Base-by-base conservation (phyloP, 768 basidiomycete species). In the Suillus sp. region DNA sequence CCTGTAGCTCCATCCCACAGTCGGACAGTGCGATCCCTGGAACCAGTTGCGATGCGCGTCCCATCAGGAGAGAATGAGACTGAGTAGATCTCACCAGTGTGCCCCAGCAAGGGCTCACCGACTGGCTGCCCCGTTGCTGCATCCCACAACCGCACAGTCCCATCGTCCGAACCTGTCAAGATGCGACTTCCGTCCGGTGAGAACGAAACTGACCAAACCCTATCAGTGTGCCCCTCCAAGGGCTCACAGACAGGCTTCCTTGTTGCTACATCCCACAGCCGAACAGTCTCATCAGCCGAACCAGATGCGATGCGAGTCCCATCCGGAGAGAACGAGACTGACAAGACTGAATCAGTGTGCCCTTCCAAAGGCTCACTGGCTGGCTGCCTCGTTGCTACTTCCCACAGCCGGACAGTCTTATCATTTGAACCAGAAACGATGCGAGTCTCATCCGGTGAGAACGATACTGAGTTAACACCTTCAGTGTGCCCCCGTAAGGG, bases 211-310 rank as follows among this genome's bases (percentile, higher is more conserved):
- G 40, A 42, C 18, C 1, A 8, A 20, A 42, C 40, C 18, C 7
- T 1, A 42, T 9, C 7, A 42, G 2, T 1, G 18, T 42, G 40
- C 18, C 40, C 40, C 18, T 3, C 0, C 18, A 42, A 42, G 18
- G 42, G 42, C 42, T 42, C 42, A 42, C 42, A 8, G 3, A 42
- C 20, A 10, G 20, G 20, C 42, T 10, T 3, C 20, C 42, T 9
- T 3, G 4, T n/a, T 3, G 3, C 20, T n/a, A 1, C 42, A 43
- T 43, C n/a, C 43, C 43, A 43, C 3, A 43, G 1, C 3, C 20
- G 42, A 3, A 43, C 20, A 43, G 42, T 43, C 1, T 4, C 2
- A 43, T 43, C 42, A 0, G 0, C 0, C 0, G 42, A 43, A n/a
- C 20, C 20, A 43, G 42, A 1, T 0, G 9, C 42, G 9, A 43